Conservation (phyloP, 805 yeast genomes). For the Hanseniaspora thailandica region DNA sequence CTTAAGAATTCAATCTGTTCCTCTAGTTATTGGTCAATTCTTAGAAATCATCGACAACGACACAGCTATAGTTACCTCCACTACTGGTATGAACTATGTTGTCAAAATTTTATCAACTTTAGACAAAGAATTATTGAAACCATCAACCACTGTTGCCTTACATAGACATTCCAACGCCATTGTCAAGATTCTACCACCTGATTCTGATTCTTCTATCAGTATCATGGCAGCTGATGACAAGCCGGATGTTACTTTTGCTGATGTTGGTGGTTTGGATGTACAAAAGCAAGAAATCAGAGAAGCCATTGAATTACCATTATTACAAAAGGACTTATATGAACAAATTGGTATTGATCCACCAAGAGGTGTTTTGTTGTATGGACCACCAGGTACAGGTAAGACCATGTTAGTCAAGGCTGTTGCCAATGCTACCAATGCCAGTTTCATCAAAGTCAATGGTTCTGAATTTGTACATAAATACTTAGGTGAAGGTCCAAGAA, state of each 20-base stretch:
- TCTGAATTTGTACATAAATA: conserved; percentile 97
- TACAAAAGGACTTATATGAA: conserved; percentile 88
- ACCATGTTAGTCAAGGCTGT: conserved; percentile 99
- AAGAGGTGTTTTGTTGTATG: conserved; percentile 90
- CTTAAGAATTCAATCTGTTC: conserved; percentile 92
- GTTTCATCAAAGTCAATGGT: conserved; percentile 93
- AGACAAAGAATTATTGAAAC: conserved; percentile 86
- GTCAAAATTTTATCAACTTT: conserved; percentile 89
- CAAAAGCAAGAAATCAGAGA: conserved; percentile 98
- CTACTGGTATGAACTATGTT: conserved; percentile 95
- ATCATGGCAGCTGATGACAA: conserved; percentile 89
- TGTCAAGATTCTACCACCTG: conserved; percentile 96
- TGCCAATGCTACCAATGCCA: conserved; percentile 90
- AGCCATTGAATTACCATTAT: conserved; percentile 92
- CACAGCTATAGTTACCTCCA: conserved; percentile 91
- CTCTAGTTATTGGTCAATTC: conserved; percentile 95
- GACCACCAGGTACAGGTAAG: conserved; percentile 99
- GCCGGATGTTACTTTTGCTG: conserved; percentile 88
- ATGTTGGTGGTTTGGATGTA: conserved; percentile 98
- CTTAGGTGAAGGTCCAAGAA: conserved; percentile 98
- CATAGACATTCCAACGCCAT: conserved; percentile 97
- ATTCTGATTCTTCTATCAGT: conserved; percentile 92
- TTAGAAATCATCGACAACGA: conserved; percentile 93
- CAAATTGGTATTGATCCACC: conserved; percentile 99
- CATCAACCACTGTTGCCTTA: conserved; percentile 89